Conservation (phyloP, 176 grass and related monocot genomes). For the Musa beccarii region DNA sequence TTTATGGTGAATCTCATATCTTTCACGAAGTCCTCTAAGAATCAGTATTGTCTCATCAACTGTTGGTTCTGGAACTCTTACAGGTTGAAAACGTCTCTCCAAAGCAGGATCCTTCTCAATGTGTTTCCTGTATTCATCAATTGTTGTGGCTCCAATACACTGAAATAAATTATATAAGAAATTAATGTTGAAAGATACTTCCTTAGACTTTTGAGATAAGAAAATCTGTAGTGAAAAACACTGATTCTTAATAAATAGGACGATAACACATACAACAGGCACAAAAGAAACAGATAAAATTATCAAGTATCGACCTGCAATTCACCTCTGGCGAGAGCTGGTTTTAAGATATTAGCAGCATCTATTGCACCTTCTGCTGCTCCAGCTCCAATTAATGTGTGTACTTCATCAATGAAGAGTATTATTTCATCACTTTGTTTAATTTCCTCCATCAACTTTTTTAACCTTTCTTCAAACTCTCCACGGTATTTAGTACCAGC, state of each 20-base stretch:
- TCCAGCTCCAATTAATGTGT: constrained; percentile 97
- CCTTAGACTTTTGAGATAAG: neutral
- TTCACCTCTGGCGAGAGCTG: constrained; percentile 99
- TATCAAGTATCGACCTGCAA: constrained; percentile 50
- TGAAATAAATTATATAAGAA: constrained; percentile 24
- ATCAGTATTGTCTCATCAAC: constrained; percentile 98
- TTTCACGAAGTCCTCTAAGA: constrained; percentile 84
- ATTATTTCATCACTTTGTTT: constrained; percentile 98
- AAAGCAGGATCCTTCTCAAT: constrained; percentile 96
- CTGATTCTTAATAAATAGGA: neutral
- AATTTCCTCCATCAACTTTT: constrained; percentile 99
- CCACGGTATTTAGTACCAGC: constrained; percentile 98
- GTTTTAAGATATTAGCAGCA: constrained; percentile 98
- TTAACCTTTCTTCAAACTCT: constrained; percentile 98
- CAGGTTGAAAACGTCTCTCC: constrained; percentile 95
- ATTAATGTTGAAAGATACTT: neutral
- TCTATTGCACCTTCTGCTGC: constrained; percentile 98
- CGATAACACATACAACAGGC: neutral
- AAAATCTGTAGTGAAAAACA: neutral
- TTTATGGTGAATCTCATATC: constrained; percentile 96
- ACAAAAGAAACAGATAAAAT: neutral
- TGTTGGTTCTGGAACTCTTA: constrained; percentile 92
- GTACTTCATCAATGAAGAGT: constrained; percentile 98
- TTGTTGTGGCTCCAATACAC: constrained; percentile 95
- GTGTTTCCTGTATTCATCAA: constrained; percentile 98